phyloP scores from a whole-genome alignment of 495 filamentous ascomycete genomes.

The Hyaloscypha bicolor region DNA sequence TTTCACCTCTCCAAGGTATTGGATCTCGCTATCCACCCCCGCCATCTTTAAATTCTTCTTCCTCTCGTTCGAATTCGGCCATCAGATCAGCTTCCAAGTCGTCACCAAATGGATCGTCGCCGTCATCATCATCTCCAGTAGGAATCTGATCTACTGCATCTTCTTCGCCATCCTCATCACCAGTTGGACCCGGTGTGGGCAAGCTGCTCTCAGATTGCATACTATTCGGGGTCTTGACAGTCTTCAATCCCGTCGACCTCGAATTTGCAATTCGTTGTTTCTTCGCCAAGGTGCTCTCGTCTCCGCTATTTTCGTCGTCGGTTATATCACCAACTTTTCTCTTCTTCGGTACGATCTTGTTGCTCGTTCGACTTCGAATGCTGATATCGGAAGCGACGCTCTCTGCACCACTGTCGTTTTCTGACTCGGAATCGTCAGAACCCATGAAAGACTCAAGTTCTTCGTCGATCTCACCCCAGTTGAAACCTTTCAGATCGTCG shows the following conservation, averaged over 20 bases:
- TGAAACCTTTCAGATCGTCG: slow-evolving; percentile 53
- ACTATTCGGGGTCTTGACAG: slow-evolving; percentile 43
- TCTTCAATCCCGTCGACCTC: slow-evolving; percentile 39
- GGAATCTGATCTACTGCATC: slow-evolving; percentile 32
- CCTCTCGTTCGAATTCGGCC: slow-evolving; percentile 62
- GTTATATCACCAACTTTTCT: slow-evolving; percentile 32
- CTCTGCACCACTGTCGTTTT: slow-evolving; percentile 29
- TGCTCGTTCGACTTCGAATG: slow-evolving; percentile 12
- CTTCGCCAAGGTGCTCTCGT: slow-evolving; percentile 38
- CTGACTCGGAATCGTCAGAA: slow-evolving; percentile 48
- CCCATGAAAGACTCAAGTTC: slow-evolving; percentile 77
- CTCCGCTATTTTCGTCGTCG: slow-evolving; percentile 38
- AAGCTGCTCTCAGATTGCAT: slow-evolving; percentile 41
- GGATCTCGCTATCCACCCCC: slow-evolving; percentile 1
- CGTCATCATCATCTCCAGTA: slow-evolving; percentile 31
- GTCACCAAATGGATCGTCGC: slow-evolving; percentile 39
- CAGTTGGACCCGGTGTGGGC: slow-evolving; percentile 51
- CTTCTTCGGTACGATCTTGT: slow-evolving; percentile 46
- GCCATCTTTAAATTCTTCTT: slow-evolving; percentile 26
- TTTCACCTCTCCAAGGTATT: neutral
- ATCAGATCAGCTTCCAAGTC: slow-evolving; percentile 67
- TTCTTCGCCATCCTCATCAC: slow-evolving; percentile 48
- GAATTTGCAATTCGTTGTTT: slow-evolving; percentile 38
- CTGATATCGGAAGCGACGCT: slow-evolving; percentile 24
- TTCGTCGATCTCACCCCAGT: slow-evolving; percentile 67